Conservation (phyloP, 2,329 filamentous ascomycete genomes). For the Aspergillus piperis region DNA sequence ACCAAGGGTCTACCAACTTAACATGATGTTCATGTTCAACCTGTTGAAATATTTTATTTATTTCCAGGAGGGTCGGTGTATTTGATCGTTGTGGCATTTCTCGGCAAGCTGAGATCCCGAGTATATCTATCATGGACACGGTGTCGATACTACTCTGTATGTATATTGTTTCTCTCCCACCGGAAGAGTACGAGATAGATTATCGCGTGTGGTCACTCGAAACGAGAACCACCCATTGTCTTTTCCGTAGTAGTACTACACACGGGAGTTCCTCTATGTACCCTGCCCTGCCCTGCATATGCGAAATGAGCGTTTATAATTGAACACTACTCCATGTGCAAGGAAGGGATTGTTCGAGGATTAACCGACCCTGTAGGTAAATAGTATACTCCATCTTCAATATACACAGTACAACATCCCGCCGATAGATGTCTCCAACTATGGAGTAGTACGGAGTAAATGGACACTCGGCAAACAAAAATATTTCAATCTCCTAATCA, state of each 20-base stretch:
- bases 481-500: not conserved
- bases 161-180: too few relatives aligned
- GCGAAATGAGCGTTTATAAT: not conserved
- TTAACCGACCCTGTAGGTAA: too few relatives aligned
- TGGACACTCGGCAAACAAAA: not conserved
- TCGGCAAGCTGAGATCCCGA: not conserved
- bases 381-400: not conserved
- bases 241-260: too few relatives aligned
- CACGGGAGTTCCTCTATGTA: too few relatives aligned
- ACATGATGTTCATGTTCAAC: not conserved
- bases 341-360: not conserved
- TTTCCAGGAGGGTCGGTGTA: not conserved
- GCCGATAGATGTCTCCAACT: not conserved
- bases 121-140: too few relatives aligned
- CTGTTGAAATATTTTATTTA: not conserved
- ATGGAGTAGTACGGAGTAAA: not conserved
- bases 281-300: not conserved
- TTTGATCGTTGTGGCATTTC: not conserved
- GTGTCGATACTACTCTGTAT: too few relatives aligned
- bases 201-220: not conserved
- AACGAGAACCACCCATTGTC: too few relatives aligned
- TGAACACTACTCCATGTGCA: not conserved
- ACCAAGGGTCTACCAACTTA: not conserved
- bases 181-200: not conserved
- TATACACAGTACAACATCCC: not conserved